Evolutionary conservation across 352 stramenopile species (phyloP).

Genomic region (Pythium sp.): DNA sequence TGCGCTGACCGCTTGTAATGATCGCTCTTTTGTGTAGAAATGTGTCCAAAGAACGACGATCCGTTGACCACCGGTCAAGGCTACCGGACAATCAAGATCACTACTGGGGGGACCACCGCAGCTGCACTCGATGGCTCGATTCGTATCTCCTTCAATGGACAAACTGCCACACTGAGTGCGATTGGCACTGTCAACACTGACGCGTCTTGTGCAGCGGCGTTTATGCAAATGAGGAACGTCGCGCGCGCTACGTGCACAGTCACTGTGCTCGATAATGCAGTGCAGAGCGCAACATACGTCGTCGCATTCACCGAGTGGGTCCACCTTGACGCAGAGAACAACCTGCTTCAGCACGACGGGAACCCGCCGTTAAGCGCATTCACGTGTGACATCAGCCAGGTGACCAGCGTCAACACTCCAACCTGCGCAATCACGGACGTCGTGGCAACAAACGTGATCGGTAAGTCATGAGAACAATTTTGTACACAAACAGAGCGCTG

Average conservation of each 20-base stretch:
- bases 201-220: slow-evolving; percentile 37
- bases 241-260: slow-evolving; percentile 37
- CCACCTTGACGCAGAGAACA: slow-evolving; percentile 71
- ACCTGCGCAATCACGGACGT: slow-evolving; percentile 71
- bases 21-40: slow-evolving; percentile 28
- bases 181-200: slow-evolving; percentile 29
- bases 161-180: slow-evolving; percentile 40
- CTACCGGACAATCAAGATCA: slow-evolving; percentile 59
- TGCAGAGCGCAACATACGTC: slow-evolving; percentile 60
- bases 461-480: slow-evolving; percentile 23
- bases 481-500: neutral
- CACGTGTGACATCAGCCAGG: slow-evolving; percentile 63
- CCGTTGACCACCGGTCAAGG: slow-evolving; percentile 70
- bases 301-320: slow-evolving; percentile 64
- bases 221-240: slow-evolving; percentile 44
- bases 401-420: slow-evolving; percentile 40
- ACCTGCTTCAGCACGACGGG: slow-evolving; percentile 73
- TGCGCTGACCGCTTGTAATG: neutral
- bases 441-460: slow-evolving; percentile 45
- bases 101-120: slow-evolving; percentile 27
- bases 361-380: slow-evolving; percentile 75
- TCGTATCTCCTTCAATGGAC: slow-evolving; percentile 46
- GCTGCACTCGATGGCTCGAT: slow-evolving; percentile 30
- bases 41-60: slow-evolving; percentile 88
- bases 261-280: slow-evolving; percentile 25